Base-by-base conservation (phyloP, 331 rosid genomes). In the Malus hybrid region DNA sequence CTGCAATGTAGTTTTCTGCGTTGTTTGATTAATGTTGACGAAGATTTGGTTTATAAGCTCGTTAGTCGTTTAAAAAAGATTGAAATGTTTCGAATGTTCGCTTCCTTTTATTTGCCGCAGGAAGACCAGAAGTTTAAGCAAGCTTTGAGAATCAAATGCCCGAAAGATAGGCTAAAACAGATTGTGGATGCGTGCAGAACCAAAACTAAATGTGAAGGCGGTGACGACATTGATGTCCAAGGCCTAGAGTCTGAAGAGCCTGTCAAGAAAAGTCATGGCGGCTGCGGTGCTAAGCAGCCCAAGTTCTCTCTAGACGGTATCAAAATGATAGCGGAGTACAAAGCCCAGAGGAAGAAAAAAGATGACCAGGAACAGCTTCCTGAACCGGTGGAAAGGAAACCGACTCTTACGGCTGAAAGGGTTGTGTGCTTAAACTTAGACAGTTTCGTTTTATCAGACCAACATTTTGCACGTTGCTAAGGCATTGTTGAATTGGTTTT, bases 271-370 rank as follows among this genome's bases (percentile, higher is more conserved):
- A 86, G 92, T 62, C 89, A 91, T 6, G 97, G 96, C 67, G 99
- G 99, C 69, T 92, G 99, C 74, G 97, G 99, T 79, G 96, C 97
- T 56, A 93, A 88, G 85, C 99, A 92, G 80, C 99, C 99, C 1
- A 94, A 94, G 89, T 85, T 94, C 39, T 74, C 89, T 0, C 86
- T 91, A 24, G 97, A 94, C 20, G 99, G 97, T 46, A 94, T 94
- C 93, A 92, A 89, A 80, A 90, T 94, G 75, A 78, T 81, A 53
- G 96, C 97, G 0, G 97, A 94, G 84, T 94, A 92, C 84, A 94
- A 92, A 79, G 86, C 92, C 30, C 97, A 84, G 55, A 85, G 96
- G 86, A 94, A 90, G 87, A 94, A 94, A 83, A 89, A 68, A 75
- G 96, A 94, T 80, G 97, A 94, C 50, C 93, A 84, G 81, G 99